phyloP scores from a whole-genome alignment of 306 rosid species.

The Quercus parvula region DNA sequence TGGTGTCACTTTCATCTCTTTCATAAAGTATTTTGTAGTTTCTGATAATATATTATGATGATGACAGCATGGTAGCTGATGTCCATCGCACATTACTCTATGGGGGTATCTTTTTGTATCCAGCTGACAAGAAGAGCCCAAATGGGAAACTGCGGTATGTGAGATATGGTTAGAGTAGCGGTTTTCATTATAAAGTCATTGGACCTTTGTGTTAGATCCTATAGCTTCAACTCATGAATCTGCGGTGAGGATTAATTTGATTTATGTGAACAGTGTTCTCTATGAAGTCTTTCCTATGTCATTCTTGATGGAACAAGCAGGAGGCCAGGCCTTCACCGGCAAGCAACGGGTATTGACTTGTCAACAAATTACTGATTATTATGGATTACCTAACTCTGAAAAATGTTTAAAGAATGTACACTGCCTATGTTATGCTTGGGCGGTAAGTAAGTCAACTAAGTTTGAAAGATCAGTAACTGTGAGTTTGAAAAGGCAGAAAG shows the following conservation, averaged over 20 bases:
- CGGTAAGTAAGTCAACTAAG: neutral
- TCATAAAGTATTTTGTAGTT: neutral
- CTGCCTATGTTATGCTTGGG: neutral
- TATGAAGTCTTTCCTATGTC: slow-evolving; percentile 99
- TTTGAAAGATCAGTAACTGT: too few relatives aligned
- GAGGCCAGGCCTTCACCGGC: slow-evolving; percentile 94
- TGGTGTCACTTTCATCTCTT: neutral
- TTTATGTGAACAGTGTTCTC: slow-evolving; percentile 52
- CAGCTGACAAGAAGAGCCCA: slow-evolving; percentile 97
- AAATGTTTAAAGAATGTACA: neutral
- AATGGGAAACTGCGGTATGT: slow-evolving; percentile 91
- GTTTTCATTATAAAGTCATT: neutral
- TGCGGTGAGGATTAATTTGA: slow-evolving; percentile 3
- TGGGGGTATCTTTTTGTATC: slow-evolving; percentile 96
- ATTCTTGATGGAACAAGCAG: slow-evolving; percentile 94
- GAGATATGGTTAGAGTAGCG: neutral
- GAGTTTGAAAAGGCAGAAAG: neutral
- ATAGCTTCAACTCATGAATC: neutral
- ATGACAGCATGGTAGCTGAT: slow-evolving; percentile 96
- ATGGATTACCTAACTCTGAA: neutral
- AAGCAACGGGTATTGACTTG: slow-evolving; percentile 29
- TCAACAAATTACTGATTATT: neutral
- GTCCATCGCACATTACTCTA: slow-evolving; percentile 98
- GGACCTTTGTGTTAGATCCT: neutral
- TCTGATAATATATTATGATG: neutral